Conservation (phyloP, 2,329 filamentous ascomycete genomes). For the Penicillium sp. region DNA sequence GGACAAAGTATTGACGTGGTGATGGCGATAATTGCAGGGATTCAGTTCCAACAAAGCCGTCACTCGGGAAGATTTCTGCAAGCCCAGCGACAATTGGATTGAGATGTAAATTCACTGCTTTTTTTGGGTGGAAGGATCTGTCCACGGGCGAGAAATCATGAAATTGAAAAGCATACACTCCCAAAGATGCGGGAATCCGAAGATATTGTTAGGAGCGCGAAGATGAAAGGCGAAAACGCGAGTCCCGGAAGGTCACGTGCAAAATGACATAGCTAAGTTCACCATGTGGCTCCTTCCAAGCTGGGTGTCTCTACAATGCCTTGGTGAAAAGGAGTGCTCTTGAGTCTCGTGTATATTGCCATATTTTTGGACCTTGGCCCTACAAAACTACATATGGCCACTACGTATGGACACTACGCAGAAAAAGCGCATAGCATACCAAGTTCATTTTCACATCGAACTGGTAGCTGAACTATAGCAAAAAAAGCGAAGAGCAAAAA, state of each 20-base stretch:
- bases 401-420: not conserved
- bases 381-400: not conserved
- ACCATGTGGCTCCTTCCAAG: not conserved
- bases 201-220: not conserved
- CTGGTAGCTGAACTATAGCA: conserved; percentile 26
- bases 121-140: not conserved
- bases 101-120: not conserved
- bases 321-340: not conserved
- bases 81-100: not conserved
- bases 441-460: conserved; percentile 34
- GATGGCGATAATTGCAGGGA: conserved; percentile 8
- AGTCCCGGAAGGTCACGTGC: conserved; percentile 15
- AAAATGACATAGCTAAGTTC: not conserved
- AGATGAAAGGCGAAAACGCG: conserved; percentile 17
- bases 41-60: conserved; percentile 9
- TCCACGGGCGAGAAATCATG: not conserved
- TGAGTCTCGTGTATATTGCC: not conserved
- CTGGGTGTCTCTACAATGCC: too few relatives aligned
- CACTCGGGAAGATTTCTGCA: not conserved
- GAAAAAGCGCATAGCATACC: conserved; percentile 23
- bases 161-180: not conserved
- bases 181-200: conserved; percentile 4
- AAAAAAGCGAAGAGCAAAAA: conserved; percentile 18
- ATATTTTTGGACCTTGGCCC: not conserved
- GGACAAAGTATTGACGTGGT: not conserved